Evolutionary conservation across 2,329 filamentous ascomycete species (phyloP), one percentile per base, ranked within the genome.

Genomic region (Clathrospora elynae): DNA sequence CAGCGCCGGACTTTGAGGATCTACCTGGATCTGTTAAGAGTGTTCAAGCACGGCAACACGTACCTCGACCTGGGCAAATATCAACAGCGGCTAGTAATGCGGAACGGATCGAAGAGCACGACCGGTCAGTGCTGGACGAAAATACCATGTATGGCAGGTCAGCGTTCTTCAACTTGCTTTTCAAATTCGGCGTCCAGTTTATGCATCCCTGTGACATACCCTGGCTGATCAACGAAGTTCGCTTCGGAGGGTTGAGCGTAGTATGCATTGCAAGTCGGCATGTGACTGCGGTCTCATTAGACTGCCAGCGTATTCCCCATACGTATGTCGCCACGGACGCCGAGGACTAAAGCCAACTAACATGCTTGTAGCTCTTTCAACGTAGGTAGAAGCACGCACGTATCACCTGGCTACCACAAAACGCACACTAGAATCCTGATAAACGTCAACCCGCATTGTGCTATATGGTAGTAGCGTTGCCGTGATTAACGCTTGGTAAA

Each of bases 91-190:
- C n/a, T n/a, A n/a, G n/a, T n/a, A n/a, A n/a, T n/a, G n/a, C n/a
- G n/a, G n/a, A n/a, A n/a, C n/a, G n/a, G n/a, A n/a, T 28, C 22
- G 17, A 35, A 35, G 17, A 14, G 35, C 26, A 32, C n/a, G 32
- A 35, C 39, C 25, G 31, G 42, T 12, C 17, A 14, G 16, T 12
- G 6, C 16, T 14, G 29, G 14, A 28, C 19, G 26, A 13, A 18
- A 29, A 37, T 24, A 20, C n/a, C 12, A 38, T 46, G 26, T 32
- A 14, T 38, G 34, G 24, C 32, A 33, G 25, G 25, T 38, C 17
- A 19, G 42, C 47, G 18, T 33, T 29, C n/a, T 13, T 17, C 22
- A 30, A 30, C 26, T 49, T 49, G 34, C 29, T 42, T 46, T 46
- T 46, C 28, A 33, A 11, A 24, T 26, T 38, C 33, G 37, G 37